Percentiles rank a stretch among this genome's conserved stretches.
These are phyloP conservation scores for Trifolium fragiferum DNA, from an alignment of 306 rosid species.

Conservation along the genomic window DNA sequence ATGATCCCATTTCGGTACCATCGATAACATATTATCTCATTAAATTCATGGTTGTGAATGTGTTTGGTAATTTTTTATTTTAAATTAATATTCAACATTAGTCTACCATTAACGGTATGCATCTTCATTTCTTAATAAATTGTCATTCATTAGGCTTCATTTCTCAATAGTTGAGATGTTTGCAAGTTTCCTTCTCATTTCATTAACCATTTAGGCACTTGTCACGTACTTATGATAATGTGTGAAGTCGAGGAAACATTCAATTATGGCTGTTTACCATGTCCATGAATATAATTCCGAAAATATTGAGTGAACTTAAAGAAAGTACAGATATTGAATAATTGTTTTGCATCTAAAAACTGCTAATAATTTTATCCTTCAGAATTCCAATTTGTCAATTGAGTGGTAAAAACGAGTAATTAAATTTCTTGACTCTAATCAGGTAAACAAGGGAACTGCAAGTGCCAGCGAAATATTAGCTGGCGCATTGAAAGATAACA, in stretches of 20 bases:
- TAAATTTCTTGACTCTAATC: conserved; percentile 39
- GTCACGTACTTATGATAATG: too few species aligned
- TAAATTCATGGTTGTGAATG: conserved; percentile 5
- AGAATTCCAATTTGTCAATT: not conserved
- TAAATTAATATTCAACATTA: not conserved
- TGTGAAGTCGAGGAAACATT: too few species aligned
- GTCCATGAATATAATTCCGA: not conserved
- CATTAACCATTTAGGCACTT: too few species aligned
- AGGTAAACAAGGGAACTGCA: conserved; percentile 99
- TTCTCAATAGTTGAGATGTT: too few species aligned
- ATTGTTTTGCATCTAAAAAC: not conserved
- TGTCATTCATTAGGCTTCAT: too few species aligned
- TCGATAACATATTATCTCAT: not conserved
- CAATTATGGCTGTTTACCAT: not conserved
- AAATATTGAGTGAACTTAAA: not conserved
- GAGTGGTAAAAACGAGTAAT: not conserved
- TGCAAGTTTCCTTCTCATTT: too few species aligned
- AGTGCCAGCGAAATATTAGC: conserved; percentile 99
- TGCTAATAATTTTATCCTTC: conserved; percentile 9
- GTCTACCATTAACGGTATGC: too few species aligned
- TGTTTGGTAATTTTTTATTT: not conserved
- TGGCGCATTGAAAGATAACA: conserved; percentile 93
- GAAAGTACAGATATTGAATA: not conserved
- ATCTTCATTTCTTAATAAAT: too few species aligned
- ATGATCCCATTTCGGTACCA: conserved; percentile 8